Conservation (phyloP, 106 monocot genomes). For the Phalaenopsis aphrodite region DNA sequence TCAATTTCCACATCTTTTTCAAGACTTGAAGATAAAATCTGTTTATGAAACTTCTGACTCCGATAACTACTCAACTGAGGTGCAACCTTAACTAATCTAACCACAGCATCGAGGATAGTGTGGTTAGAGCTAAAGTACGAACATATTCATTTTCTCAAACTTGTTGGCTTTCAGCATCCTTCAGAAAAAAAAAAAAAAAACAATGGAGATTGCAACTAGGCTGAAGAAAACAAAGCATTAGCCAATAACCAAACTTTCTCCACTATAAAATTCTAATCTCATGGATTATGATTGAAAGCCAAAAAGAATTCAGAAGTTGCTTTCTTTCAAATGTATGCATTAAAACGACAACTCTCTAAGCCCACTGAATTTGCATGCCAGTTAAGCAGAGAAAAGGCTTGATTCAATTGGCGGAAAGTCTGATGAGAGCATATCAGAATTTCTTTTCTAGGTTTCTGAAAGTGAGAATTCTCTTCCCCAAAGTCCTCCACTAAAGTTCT, state of each 20-base stretch:
- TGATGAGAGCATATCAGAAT: not conserved
- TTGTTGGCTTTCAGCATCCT: not conserved
- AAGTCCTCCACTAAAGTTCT: constrained; percentile 3
- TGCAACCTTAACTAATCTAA: too few relatives aligned
- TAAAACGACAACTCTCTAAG: not conserved
- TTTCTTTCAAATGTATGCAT: not conserved
- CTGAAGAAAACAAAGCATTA: not conserved
- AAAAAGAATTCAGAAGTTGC: not conserved
- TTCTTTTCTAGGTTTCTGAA: not conserved
- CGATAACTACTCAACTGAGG: too few relatives aligned
- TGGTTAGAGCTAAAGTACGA: too few relatives aligned
- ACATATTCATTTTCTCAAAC: not conserved
- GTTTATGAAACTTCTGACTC: too few relatives aligned
- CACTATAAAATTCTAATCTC: not conserved
- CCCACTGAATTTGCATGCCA: not conserved
- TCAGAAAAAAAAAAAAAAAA: not conserved
- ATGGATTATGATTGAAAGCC: not conserved
- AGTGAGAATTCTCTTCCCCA: not conserved
- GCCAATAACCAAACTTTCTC: not conserved
- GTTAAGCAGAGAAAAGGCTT: constrained; percentile 2
- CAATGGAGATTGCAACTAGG: not conserved
- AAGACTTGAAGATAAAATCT: too few relatives aligned
- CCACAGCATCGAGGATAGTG: too few relatives aligned
- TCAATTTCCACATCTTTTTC: too few relatives aligned
- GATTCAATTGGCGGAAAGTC: not conserved